Base-by-base conservation (phyloP, 1,284 basidiomycete genomes). In the Cryptococcus sp. region DNA sequence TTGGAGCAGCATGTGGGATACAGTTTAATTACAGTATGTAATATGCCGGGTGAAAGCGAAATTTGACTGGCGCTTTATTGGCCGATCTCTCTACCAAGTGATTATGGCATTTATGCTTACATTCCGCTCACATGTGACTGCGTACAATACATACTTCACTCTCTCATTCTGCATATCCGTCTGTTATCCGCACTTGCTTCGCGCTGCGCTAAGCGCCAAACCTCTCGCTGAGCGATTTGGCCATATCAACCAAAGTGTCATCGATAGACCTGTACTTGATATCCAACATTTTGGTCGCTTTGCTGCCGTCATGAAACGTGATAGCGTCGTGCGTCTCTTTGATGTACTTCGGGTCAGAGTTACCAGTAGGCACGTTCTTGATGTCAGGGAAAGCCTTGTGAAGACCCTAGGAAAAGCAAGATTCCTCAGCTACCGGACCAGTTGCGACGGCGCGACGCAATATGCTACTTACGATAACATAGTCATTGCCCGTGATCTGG, bases 211-310 rank as follows among this genome's bases (percentile, higher is more conserved):
- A 34, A 5, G 29, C 29, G 29, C 29, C 29, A 54, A 74, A 71
- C 50, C 66, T 69, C 54, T 68, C 54, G 44, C 67, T 58, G 55
- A 77, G 54, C 46, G 65, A 67, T 51, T 69, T 58, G n/a, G 63
- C 64, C 60, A 72, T 75, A 52, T 77, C 74, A 46, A 66, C 57
- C 40, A 72, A 53, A 15, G 63, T 59, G 5, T 64, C 59, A 48
- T 72, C 68, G 22, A 76, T 43, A 16, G 58, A 20, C 26, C 52
- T 64, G 58, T 76, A 77, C 54, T 73, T 59, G 57, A 77, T 61
- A 4, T 70, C 75, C 20, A 77, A 63, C 25, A 71, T 65, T 26
- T 64, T 59, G 16, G 64, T 61, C 8, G 70, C 67, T 59, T 76
- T 77, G 19, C 56, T 45, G 8, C 74, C 73, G 38, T 68, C 64